Conservation (phyloP, 352 stramenopile genomes). For the Pseudoperonospora humuli region DNA sequence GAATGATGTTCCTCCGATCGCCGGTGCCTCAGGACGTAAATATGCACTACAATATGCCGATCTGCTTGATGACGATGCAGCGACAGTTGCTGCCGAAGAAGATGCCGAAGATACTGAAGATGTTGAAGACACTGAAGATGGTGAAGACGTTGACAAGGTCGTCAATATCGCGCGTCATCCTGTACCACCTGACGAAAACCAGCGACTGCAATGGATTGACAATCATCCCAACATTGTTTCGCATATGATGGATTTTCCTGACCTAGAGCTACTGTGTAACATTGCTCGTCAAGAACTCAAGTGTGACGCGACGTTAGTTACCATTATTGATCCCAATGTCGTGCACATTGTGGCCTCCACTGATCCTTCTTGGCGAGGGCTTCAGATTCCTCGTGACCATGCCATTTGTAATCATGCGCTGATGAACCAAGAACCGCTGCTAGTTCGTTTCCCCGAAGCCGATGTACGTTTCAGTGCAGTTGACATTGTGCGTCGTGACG, state of each 20-base stretch:
- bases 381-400: conserved; percentile 33
- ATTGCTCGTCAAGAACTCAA: conserved; percentile 41
- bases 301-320: conserved; percentile 41
- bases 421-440: conserved; percentile 41
- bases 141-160: conserved; percentile 1
- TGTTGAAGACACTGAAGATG: conserved; percentile 3
- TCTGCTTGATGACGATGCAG: conserved; percentile 3
- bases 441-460: conserved; percentile 45
- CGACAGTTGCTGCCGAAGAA: conserved; percentile 4
- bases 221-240: conserved; percentile 25
- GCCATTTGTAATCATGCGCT: conserved; percentile 51
- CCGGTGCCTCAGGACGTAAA: conserved; percentile 21
- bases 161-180: conserved; percentile 22
- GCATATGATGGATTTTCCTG: conserved; percentile 37
- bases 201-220: conserved; percentile 31
- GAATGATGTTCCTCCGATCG: conserved; percentile 9
- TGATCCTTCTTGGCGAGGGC: conserved; percentile 21
- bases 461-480: conserved; percentile 52
- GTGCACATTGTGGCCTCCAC: conserved; percentile 43
- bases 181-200: conserved; percentile 31
- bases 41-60: conserved; percentile 31
- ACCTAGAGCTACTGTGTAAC: conserved; percentile 58
- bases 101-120: conserved; percentile 11
- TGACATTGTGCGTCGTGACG: conserved; percentile 24
- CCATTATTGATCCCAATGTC: conserved; percentile 29